Base-by-base conservation (phyloP, 768 basidiomycete species). In the Tephrocybe sp. region DNA sequence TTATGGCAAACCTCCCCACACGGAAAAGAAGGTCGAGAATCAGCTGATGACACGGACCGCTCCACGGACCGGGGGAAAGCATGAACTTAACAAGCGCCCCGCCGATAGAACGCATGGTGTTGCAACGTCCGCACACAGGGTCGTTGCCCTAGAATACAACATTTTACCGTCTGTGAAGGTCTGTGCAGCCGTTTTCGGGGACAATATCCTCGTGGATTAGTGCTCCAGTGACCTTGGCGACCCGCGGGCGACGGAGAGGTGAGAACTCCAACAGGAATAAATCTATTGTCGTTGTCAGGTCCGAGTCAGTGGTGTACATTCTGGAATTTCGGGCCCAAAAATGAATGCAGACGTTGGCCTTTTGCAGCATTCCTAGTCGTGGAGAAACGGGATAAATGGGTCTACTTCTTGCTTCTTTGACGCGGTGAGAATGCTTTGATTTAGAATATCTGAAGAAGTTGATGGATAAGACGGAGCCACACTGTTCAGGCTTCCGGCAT, bases 11-110 rank as follows among this genome's bases (percentile, higher is more conserved):
- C 42, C 28, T 42, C 44, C 49, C 52, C 50, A 48, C 43, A 54
- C 48, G 50, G 18, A 33, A 14, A 39, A 44, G 53, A 58, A 41
- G 44, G 39, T 45, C 21, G 34, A 23, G 28, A 28, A 47, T 60
- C 60, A 61, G 58, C 49, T 59, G 62, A 61, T 52, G 45, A 50
- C 12, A 23, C 58, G 60, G 60, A 50, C 62, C 60, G 62, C 42
- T 23, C 9, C 8, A 2, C 61, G 61, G 60, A 50, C 60, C 60
- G 60, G 21, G 26, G 33, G 37, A 40, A 23, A 24, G 11, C 23
- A 36, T 28, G 12, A 36, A 48, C 21, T 24, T 2, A 9, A 12
- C 12, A 21, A 17, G n/a, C 17, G 40, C 23, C 34, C 32, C 42
- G 46, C 36, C 10, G 40, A 25, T 50, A 42, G 37, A 51, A 33